Evolutionary conservation across 2,329 filamentous ascomycete genomes (phyloP).

Genomic region (Colletotrichum sp.): DNA sequence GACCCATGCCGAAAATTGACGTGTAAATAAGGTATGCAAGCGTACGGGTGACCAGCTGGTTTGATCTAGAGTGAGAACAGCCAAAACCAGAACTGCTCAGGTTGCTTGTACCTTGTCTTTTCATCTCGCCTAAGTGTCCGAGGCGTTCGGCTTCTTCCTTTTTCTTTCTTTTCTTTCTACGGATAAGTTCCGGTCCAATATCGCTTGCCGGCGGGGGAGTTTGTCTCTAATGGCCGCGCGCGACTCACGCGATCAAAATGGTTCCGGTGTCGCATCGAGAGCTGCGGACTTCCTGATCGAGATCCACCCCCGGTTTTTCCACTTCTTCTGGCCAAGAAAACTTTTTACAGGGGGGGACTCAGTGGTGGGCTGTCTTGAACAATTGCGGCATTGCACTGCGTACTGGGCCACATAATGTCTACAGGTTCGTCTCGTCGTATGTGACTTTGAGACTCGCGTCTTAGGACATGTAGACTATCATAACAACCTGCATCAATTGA

Average conservation of each 20-base stretch:
- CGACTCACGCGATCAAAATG: neutral
- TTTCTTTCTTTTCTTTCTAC: neutral
- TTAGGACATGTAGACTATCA: neutral
- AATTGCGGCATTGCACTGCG: neutral
- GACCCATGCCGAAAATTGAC: neutral
- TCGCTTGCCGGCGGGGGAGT: neutral
- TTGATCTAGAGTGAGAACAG: neutral
- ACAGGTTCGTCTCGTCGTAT: neutral
- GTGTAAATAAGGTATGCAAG: neutral
- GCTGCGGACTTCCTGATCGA: neutral
- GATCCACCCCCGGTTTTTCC: neutral
- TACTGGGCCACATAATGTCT: neutral
- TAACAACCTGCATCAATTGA: neutral
- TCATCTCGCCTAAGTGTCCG: neutral
- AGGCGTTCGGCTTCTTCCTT: neutral
- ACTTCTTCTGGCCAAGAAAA: neutral
- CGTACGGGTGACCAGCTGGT: neutral
- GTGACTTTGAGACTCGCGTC: neutral
- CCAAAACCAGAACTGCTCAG: neutral
- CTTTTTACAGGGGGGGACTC: fast-evolving
- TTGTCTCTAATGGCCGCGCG: neutral
- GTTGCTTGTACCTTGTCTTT: neutral
- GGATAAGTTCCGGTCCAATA: neutral
- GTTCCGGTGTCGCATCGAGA: neutral
- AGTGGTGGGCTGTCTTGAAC: neutral